Evolutionary conservation across 2,329 filamentous ascomycete species (phyloP).

Genomic region (Colletotrichum sp.): DNA sequence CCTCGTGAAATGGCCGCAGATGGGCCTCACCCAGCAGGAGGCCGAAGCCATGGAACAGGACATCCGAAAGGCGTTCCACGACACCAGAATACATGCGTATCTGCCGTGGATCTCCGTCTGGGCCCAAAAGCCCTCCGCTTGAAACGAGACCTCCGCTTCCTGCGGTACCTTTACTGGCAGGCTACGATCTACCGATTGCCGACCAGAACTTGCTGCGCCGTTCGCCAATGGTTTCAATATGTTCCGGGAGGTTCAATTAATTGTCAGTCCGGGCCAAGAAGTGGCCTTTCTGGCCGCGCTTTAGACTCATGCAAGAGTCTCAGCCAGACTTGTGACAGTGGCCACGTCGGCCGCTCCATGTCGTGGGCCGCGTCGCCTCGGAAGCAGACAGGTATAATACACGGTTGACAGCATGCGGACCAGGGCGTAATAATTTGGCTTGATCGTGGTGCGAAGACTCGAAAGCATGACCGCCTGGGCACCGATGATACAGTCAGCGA

Average conservation of each 20-base stretch:
- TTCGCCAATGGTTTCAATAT: background rate
- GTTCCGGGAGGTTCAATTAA: background rate
- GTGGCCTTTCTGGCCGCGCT: background rate
- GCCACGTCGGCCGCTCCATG: background rate
- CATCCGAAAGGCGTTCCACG: slow-evolving; percentile 34
- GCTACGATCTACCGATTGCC: background rate
- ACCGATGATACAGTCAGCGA: background rate
- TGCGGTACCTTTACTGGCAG: background rate
- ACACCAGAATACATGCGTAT: slow-evolving; percentile 36
- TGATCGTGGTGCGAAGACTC: background rate
- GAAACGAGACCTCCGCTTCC: background rate
- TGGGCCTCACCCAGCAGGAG: slow-evolving; percentile 38
- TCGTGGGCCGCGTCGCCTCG: background rate
- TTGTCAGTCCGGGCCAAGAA: background rate
- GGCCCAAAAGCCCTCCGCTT: slow-evolving; percentile 38
- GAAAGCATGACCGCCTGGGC: background rate
- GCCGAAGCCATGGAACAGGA: slow-evolving; percentile 35
- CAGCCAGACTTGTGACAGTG: background rate
- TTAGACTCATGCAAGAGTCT: background rate
- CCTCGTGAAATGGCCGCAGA: slow-evolving; percentile 29
- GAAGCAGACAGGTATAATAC: background rate
- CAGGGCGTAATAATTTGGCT: background rate
- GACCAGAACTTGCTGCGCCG: background rate
- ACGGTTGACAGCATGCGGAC: background rate
- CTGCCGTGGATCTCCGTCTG: slow-evolving; percentile 42